Evolutionary conservation across 2,329 filamentous ascomycete species (phyloP), one percentile per base, ranked within the genome.

Genomic region (Fusarium longipes): DNA sequence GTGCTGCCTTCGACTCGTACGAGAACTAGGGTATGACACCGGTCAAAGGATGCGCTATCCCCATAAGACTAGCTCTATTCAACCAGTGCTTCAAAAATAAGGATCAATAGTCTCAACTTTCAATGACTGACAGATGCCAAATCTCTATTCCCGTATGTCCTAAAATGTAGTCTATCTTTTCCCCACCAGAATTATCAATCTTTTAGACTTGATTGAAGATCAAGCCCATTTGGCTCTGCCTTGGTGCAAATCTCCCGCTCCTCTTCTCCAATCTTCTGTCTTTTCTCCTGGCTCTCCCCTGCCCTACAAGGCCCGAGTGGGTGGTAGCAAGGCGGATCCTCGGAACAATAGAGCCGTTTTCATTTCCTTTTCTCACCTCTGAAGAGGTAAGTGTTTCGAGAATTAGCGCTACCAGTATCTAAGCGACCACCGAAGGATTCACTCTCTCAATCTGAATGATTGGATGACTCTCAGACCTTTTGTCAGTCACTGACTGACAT

Each of bases 391-490:
- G 47, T 25, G 60, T 65, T 65, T 60, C 52, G 20, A 64, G 40
- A 29, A 54, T 38, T 60, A 65, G 60, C 60, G 60, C 38, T 18
- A 35, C 63, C 43, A 22, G 17, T 44, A 17, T 52, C 39, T 42
- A 63, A 60, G 53, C 62, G 44, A 47, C 44, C 49, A 12, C 51
- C 33, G 60, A 65, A 65, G 61, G 63, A 65, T 65, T 65, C 44
- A 35, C 39, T 60, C 61, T 33, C 32, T 56, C 56, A 47, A 50
- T 61, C 25, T 57, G 20, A 43, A 43, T 18, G 39, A 43, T 45
- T 49, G 30, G 45, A 20, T 38, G 32, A 49, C 17, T 49, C 44
- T 15, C 12, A 22, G 30, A 8, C 32, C 44, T 24, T 18, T 27
- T 29, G 42, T 20, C 25, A 29, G 12, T 27, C 27, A 27, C 27